Conservation (phyloP, 2,329 filamentous ascomycete species). For the Knoxdaviesia capensis region DNA sequence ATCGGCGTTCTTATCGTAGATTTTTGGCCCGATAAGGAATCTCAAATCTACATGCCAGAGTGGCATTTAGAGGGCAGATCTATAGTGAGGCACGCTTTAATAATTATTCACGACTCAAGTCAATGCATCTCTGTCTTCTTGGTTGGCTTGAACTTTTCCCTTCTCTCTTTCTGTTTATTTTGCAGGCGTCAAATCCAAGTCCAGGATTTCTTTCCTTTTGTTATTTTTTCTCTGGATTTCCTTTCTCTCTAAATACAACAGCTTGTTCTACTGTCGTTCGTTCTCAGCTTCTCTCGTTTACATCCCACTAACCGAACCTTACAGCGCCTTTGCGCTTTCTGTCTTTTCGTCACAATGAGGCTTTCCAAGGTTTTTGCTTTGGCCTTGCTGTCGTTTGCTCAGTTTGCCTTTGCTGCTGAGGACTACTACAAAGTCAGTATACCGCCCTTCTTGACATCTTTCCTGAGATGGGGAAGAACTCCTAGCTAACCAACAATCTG, state of each 20-base stretch:
- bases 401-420: slow-evolving; percentile 37
- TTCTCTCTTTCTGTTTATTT: neutral
- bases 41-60: no score
- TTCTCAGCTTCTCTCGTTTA: neutral
- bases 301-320: neutral
- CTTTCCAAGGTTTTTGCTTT: slow-evolving; percentile 19
- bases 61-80: no score
- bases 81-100: no score
- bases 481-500: neutral
- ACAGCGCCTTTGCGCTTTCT: no score
- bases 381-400: slow-evolving; percentile 30
- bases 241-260: neutral
- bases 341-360: no score
- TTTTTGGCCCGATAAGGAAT: no score
- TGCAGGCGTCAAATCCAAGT: neutral
- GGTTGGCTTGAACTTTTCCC: neutral
- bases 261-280: neutral
- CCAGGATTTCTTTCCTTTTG: neutral
- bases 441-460: neutral
- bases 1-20: no score
- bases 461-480: neutral
- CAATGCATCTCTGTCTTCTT: no score
- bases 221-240: neutral
- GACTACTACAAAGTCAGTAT: slow-evolving; percentile 58
- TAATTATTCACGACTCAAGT: no score